Base-by-base conservation (phyloP, 345 rosid genomes). In the Clausena lansium region DNA sequence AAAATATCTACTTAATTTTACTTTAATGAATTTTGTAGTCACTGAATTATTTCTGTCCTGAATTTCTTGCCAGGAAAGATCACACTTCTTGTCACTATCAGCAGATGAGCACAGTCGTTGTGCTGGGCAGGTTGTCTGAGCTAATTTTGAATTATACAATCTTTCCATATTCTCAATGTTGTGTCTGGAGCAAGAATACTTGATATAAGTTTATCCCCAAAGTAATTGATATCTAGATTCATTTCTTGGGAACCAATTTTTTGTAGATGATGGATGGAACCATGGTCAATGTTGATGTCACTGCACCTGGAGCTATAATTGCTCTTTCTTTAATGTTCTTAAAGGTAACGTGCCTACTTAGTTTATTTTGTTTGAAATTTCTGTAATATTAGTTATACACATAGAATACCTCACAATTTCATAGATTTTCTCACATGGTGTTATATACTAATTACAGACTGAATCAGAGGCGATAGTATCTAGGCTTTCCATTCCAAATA, bases 241-340 rank as follows among this genome's bases (percentile, higher is more conserved):
- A 57, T 76, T 67, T 50, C 8, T 69, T 19, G 54, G 59, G 55
- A 41, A 62, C 80, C 45, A 27, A 10, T 80, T 35, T 79, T 81
- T 73, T 79, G 71, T 80, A 94, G 98, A 88, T 92, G 88, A 89
- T 89, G 89, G 99, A 95, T 77, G 96, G 91, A 77, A 81, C 86
- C 68, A 78, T 84, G 33, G 86, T 95, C 72, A 92, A 92, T 88
- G 90, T 94, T 85, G 96, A 95, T 86, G 97, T 95, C 41, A 91
- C 99, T 64, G 97, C 99, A 77, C 98, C 99, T 82, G 99, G 99
- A 76, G 95, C 98, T 45, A 88, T 87, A 78, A 87, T 95, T 73
- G 97, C 98, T 73, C 97, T 95, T 77, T 85, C 97, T 76, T 83
- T 95, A 68, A 93, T 95, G 97, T 95, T 91, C 85, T 80, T 95